Percentiles rank a stretch among this genome's conserved stretches.
Evolutionary conservation across 1,284 basidiomycete genomes (phyloP).

Genomic region (Ganoderma lingzhi): DNA sequence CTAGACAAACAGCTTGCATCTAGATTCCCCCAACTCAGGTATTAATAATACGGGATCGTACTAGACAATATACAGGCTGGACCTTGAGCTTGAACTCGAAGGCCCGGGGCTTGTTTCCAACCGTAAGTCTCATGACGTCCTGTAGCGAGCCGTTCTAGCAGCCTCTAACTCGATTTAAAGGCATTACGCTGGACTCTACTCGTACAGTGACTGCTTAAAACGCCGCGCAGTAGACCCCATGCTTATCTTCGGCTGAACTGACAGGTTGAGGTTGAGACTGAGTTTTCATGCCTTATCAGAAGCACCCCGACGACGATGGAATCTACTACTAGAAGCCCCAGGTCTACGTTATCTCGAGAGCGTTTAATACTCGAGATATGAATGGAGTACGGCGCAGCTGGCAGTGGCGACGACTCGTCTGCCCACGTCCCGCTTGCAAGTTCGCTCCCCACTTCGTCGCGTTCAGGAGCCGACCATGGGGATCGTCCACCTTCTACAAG

Average conservation of each 20-base stretch:
- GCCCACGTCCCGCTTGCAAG: conserved; percentile 7
- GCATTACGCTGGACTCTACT: no score
- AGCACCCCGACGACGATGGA: conserved; percentile 9
- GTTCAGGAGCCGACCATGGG: conserved; percentile 20
- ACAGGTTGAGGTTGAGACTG: no score
- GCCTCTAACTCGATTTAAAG: no score
- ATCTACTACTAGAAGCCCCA: neutral
- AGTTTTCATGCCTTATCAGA: conserved; percentile 21
- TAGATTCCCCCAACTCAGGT: no score
- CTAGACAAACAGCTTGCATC: neutral
- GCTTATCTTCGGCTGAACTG: neutral
- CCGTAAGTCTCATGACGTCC: neutral
- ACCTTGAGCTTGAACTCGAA: neutral
- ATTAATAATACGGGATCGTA: no score
- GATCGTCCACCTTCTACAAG: conserved; percentile 35
- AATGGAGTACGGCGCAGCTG: conserved; percentile 15
- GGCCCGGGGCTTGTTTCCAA: neutral
- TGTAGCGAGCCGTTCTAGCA: neutral
- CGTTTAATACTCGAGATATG: conserved; percentile 10
- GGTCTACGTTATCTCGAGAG: conserved; percentile 17
- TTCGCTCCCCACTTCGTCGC: neutral
- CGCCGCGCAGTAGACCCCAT: no score
- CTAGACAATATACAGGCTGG: neutral
- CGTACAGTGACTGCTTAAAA: no score
- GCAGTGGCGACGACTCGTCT: neutral